Evolutionary conservation across 208 protist genomes (phyloP), one percentile per base, ranked within the genome.

Genomic region (Leishmania martiniquensis): DNA sequence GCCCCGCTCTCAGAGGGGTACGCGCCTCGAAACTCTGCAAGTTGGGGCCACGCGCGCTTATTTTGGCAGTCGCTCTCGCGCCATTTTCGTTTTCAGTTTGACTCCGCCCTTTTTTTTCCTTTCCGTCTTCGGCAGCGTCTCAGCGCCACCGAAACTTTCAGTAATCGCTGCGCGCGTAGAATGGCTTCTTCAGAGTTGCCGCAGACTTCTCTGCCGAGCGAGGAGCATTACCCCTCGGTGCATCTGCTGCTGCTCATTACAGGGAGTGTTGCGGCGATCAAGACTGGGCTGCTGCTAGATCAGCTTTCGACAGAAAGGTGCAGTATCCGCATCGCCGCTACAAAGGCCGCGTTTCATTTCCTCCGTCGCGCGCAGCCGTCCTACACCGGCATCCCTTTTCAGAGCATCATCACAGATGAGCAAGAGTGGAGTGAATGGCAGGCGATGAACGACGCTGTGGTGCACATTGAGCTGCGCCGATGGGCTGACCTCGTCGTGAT

Each of bases 401-500:
- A 94, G 74, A 91, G 85, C 77, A 94, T 96, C 80, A 85, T 98
- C 74, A 93, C 91, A 15, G 92, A 96, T 73, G 89, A 96, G 55
- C 80, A 93, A 70, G 95, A 97, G 84, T 96, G 93, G 92, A 80
- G 72, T 51, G 87, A 90, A 76, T 96, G 92, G 91, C 83, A 95
- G 78, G 89, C 82, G 55, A 91, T 95, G 89, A 92, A 89, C 80
- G 96, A 98, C 81, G 82, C 85, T 0, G 90, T 98, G n/a, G 85
- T 97, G 69, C 97, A 98, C 83, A 98, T 98, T 80, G 93, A 98
- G 75, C 84, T 99, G 63, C 86, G 97, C 47, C 85, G 92, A 34
- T 99, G 98, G 98, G 98, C 98, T 6, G 96, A 99, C 79, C 47
- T 99, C 20, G 85, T 99, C n/a, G 81, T 99, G 22, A 94, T 99